Evolutionary conservation across 148 eudicot genomes (phyloP).

Genomic region (Fallopia convolvulus): DNA sequence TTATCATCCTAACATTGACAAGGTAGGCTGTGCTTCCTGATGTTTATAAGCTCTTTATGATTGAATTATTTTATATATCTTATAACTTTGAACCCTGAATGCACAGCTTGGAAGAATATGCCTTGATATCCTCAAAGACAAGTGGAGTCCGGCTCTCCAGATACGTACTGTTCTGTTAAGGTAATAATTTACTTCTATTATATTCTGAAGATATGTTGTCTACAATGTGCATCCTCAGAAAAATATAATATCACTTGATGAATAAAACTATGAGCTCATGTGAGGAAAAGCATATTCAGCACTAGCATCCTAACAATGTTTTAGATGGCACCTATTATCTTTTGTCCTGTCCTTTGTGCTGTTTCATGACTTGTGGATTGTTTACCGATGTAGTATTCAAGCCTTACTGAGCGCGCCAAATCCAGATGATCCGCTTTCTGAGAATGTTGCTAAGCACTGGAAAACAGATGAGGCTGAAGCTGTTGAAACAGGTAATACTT

Average conservation of each 20-base stretch:
- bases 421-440: conserved; percentile 96
- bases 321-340: not conserved
- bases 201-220: not conserved
- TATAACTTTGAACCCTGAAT: conserved; percentile 3
- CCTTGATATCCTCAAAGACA: conserved; percentile 97
- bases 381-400: conserved; percentile 54
- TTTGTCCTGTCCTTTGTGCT: not conserved
- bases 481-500: conserved; percentile 80
- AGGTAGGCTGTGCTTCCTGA: conserved; percentile 41
- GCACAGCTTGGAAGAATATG: conserved; percentile 97
- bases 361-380: not conserved
- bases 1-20: conserved; percentile 96
- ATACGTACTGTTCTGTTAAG: conserved; percentile 94
- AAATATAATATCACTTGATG: not conserved
- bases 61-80: not conserved
- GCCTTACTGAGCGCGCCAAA: conserved; percentile 97
- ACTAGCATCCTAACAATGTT: not conserved
- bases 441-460: conserved; percentile 98
- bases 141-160: conserved; percentile 99
- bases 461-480: conserved; percentile 85
- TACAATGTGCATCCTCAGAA: not conserved
- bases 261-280: not conserved
- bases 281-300: not conserved
- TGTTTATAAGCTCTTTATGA: not conserved
- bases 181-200: conserved; percentile 22